These are phyloP conservation scores for Peribolospora kevripleyi DNA, from an alignment of 768 basidiomycete genomes.

Conservation along the genomic window DNA sequence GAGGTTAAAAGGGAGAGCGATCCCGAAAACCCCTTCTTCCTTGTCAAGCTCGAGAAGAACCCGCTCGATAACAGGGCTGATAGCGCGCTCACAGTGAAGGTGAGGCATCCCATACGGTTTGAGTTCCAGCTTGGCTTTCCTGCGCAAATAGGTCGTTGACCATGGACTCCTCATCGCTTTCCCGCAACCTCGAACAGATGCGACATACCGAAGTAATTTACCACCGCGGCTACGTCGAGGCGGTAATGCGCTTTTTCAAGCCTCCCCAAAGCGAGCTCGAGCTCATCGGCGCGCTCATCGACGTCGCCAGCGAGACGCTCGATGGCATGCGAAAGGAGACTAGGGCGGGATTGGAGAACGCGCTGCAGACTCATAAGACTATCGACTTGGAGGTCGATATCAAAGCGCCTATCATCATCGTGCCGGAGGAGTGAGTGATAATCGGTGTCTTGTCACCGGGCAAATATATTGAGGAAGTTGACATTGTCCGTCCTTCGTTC, in stretches of 20 bases:
- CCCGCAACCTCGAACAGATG: conserved; percentile 24
- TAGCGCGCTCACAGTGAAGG: conserved; percentile 54
- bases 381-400: conserved; percentile 88
- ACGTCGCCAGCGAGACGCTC: conserved; percentile 71
- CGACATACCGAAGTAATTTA: conserved; percentile 93
- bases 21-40: conserved; percentile 41
- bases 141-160: no score
- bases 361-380: conserved; percentile 79
- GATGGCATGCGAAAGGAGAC: conserved; percentile 87
- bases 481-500: conserved; percentile 3
- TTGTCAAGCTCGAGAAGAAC: conserved; percentile 69
- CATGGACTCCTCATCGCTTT: no score
- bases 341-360: conserved; percentile 75
- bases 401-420: conserved; percentile 88
- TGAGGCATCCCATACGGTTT: background rate
- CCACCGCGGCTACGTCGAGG: conserved; percentile 78
- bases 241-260: conserved; percentile 69
- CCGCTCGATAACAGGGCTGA: conserved; percentile 81
- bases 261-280: conserved; percentile 86
- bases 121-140: no score
- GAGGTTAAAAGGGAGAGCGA: conserved; percentile 19
- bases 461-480: background rate
- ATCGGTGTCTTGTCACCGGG: background rate
- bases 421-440: conserved; percentile 59
- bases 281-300: conserved; percentile 75